phyloP scores from a whole-genome alignment of 441 rosid species.

The Gossypium schwendimanii region DNA sequence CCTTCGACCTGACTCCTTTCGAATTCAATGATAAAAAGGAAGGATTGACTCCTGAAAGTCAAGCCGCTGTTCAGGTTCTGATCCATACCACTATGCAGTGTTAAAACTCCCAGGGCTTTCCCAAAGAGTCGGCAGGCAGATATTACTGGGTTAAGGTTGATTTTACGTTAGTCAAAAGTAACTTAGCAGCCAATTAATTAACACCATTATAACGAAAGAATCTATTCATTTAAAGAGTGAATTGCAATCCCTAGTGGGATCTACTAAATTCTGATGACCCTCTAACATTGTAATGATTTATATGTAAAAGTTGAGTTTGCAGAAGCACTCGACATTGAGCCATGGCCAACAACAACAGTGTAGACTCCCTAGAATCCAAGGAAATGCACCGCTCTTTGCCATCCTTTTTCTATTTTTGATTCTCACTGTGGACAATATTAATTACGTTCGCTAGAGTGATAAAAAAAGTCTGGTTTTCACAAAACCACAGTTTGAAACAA shows the following conservation, averaged over 20 bases:
- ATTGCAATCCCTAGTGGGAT: constrained; percentile 2
- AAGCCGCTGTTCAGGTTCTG: background rate
- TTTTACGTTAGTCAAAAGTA: constrained; percentile 24
- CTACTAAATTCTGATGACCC: background rate
- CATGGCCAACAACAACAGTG: constrained; percentile 34
- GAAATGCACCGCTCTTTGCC: constrained; percentile 14
- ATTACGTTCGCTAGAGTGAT: too few species aligned
- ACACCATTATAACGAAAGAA: constrained; percentile 3
- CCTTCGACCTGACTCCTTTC: too few species aligned
- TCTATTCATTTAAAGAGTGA: constrained; percentile 24
- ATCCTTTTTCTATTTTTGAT: background rate
- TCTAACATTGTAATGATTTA: background rate
- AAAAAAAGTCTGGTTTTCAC: constrained; percentile 12
- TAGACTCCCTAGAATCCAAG: constrained; percentile 45
- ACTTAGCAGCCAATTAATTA: constrained; percentile 13
- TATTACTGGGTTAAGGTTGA: constrained; percentile 29
- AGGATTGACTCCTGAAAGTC: background rate
- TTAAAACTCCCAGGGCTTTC: constrained; percentile 3
- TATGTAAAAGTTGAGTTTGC: background rate
- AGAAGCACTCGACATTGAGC: constrained; percentile 8
- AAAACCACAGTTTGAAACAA: background rate
- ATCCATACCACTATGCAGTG: too few species aligned
- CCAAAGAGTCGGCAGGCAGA: constrained; percentile 26
- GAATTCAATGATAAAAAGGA: background rate
- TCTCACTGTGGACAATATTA: too few species aligned